Conservation (phyloP, 441 rosid species). For the Jatropha podagrica region DNA sequence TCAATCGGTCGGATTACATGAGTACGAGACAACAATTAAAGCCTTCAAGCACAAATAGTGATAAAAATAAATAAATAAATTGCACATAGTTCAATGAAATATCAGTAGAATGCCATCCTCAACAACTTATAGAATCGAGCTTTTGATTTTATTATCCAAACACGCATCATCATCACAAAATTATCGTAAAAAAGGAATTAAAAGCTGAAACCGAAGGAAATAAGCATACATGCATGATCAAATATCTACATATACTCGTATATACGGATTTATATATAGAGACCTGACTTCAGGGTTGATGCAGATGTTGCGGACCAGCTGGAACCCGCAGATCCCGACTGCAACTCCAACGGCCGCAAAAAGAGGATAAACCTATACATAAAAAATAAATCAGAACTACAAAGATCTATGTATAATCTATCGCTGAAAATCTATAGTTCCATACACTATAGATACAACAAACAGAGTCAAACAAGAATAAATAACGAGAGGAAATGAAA, state of each 20-base stretch:
- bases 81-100: background rate
- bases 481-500: background rate
- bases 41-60: background rate
- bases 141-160: background rate
- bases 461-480: background rate
- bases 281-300: constrained; percentile 98
- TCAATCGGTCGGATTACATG: background rate
- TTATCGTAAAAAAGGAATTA: background rate
- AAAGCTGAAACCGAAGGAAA: background rate
- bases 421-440: background rate
- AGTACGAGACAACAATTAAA: background rate
- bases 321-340: constrained; percentile 78
- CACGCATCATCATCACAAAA: background rate
- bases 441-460: constrained; percentile 5
- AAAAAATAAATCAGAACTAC: background rate
- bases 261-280: background rate
- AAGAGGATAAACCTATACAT: constrained; percentile 75
- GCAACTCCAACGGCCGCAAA: constrained; percentile 90
- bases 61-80: background rate
- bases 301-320: constrained; percentile 78
- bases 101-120: background rate
- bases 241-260: background rate
- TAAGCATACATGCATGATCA: background rate
- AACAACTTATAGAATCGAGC: background rate
- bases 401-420: background rate